phyloP scores from a whole-genome alignment of 2,329 filamentous ascomycete species.

The Grosmannia clavigera region DNA sequence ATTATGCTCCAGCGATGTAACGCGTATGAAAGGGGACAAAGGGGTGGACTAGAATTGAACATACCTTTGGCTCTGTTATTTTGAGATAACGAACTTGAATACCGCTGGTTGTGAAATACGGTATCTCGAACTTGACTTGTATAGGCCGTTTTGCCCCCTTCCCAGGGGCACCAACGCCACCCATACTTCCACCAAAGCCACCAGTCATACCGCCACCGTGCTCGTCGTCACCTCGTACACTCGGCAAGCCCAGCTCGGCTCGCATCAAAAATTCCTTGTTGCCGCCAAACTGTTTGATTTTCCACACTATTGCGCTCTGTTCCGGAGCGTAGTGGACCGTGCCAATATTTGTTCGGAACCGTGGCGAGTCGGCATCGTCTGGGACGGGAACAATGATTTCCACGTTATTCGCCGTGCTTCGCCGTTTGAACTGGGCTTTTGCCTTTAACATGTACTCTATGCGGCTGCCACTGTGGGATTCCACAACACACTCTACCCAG shows the following conservation, averaged over 20 bases:
- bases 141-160: constrained; percentile 92
- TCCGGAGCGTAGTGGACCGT: constrained; percentile 96
- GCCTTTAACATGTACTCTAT: constrained; percentile 99
- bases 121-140: constrained; percentile 98
- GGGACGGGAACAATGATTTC: constrained; percentile 96
- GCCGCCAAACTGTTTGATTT: constrained; percentile 99
- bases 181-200: constrained; percentile 94
- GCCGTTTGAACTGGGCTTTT: constrained; percentile 92
- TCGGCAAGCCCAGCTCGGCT: constrained; percentile 85
- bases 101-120: constrained; percentile 99
- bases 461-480: constrained; percentile 85
- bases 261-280: constrained; percentile 98
- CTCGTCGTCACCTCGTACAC: constrained; percentile 89
- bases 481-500: constrained; percentile 96
- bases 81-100: constrained; percentile 98
- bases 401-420: constrained; percentile 96
- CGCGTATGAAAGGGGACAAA: background rate
- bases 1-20: background rate
- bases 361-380: constrained; percentile 89
- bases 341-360: constrained; percentile 95
- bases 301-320: constrained; percentile 97
- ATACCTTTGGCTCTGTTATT: constrained; percentile 97
- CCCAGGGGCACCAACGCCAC: constrained; percentile 60
- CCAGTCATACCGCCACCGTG: constrained; percentile 95
- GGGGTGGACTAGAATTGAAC: background rate